These are phyloP conservation scores for Termitomyces titanicus DNA, from an alignment of 768 basidiomycete genomes.

Conservation along the genomic window DNA sequence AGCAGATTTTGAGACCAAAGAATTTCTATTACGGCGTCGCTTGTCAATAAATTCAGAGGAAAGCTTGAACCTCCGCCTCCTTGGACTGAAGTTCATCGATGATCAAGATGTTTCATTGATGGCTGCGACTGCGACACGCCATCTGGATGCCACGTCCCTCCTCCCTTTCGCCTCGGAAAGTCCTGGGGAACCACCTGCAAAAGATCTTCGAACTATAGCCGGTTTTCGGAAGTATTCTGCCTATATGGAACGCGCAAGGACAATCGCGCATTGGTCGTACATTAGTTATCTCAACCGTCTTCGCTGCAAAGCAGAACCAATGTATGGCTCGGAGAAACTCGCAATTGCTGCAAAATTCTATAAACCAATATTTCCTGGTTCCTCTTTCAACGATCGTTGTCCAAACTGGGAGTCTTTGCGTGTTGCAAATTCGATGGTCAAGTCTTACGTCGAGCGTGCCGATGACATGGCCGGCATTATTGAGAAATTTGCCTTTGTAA, in stretches of 20 bases:
- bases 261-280: constrained; percentile 62
- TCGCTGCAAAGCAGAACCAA: constrained; percentile 53
- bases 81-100: constrained; percentile 62
- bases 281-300: constrained; percentile 70
- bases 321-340: constrained; percentile 48
- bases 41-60: constrained; percentile 56
- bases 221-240: constrained; percentile 61
- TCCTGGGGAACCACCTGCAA: constrained; percentile 63
- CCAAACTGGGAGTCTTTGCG: constrained; percentile 41
- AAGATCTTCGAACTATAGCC: constrained; percentile 69
- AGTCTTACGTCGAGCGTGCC: constrained; percentile 61
- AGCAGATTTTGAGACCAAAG: constrained; percentile 83
- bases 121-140: constrained; percentile 48
- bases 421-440: constrained; percentile 46
- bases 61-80: constrained; percentile 52
- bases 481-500: constrained; percentile 75
- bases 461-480: constrained; percentile 49
- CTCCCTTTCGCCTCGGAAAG: constrained; percentile 51
- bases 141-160: constrained; percentile 55
- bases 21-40: constrained; percentile 77
- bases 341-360: constrained; percentile 32
- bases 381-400: constrained; percentile 33
- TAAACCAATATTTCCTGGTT: constrained; percentile 49
- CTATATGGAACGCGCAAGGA: constrained; percentile 45
- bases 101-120: constrained; percentile 51